phyloP scores from a whole-genome alignment of 1,139 yeast genomes.

The Sugiyamaella neomexicana region DNA sequence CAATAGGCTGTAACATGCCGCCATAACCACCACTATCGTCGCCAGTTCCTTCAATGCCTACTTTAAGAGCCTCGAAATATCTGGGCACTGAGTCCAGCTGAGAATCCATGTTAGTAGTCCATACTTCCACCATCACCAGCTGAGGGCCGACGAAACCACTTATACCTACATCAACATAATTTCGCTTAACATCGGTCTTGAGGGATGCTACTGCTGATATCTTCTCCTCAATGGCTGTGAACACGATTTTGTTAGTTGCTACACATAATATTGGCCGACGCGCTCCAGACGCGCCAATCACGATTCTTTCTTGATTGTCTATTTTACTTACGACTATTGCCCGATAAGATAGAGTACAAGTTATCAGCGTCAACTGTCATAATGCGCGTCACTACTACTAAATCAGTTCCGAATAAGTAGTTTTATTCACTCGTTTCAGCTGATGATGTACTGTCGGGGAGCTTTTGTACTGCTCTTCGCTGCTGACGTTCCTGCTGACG shows the following conservation, averaged over 20 bases:
- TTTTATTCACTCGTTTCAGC: no score
- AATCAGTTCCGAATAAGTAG: neutral
- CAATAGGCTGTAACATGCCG: slow-evolving; percentile 46
- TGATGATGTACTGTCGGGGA: no score
- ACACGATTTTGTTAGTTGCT: slow-evolving; percentile 3
- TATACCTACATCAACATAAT: slow-evolving; percentile 52
- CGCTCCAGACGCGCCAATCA: no score
- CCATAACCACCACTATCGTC: slow-evolving; percentile 18
- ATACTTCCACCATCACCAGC: no score
- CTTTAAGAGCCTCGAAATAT: slow-evolving; percentile 58
- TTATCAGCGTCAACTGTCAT: slow-evolving; percentile 28
- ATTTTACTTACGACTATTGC: slow-evolving; percentile 22
- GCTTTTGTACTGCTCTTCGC: no score
- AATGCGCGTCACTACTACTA: neutral
- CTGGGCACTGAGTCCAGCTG: slow-evolving; percentile 46
- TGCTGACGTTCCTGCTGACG: no score
- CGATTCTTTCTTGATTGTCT: no score
- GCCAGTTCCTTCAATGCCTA: slow-evolving; percentile 48
- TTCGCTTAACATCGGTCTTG: slow-evolving; percentile 70
- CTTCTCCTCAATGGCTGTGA: slow-evolving; percentile 39
- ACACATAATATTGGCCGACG: no score
- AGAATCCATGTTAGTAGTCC: no score
- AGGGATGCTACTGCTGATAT: slow-evolving; percentile 50
- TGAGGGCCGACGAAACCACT: no score
- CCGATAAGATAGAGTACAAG: slow-evolving; percentile 23